Base-by-base conservation (phyloP, 1,139 yeast genomes). In the Yamadazyma atmosphaerica region DNA sequence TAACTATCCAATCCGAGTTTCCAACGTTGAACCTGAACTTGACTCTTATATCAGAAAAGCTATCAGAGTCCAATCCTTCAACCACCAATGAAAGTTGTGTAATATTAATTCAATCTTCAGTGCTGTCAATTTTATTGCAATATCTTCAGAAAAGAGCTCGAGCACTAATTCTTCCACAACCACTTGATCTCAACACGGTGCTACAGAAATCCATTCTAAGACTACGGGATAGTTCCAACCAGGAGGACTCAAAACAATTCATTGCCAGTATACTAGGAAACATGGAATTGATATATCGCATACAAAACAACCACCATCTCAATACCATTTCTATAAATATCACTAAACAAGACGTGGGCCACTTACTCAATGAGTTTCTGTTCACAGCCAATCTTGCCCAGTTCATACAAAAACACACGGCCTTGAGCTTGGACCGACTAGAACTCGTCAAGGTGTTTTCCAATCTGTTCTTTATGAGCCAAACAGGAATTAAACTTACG, bases 271-370 rank as follows among this genome's bases (percentile, higher is more conserved):
- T 38, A 9, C 17, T 41, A 4, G 57, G 54, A 11, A 50, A 55
- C 32, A 31, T 53, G 9, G 56, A 55, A 37, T 28, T 57, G 22
- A 46, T 51, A 1, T 52, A 49, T 33, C 5, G 30, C 34, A 14
- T 36, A 13, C 10, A 33, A 17, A 34, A 36, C 43, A 34, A 36
- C 44, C 41, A 44, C 21, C 49, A 51, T 34, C 44, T 63, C 19
- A 46, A 50, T 21, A 53, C 54, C 39, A 55, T 63, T 4, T 45
- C 52, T 7, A 43, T 63, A 3, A 56, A 52, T n/a, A 47, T 63
- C 2, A 62, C 64, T 3, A 42, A 45, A 17, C 35, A 37, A 6
- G 68, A 63, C 35, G 32, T 58, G 6, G 18, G 23, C 8, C 34
- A 43, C 8, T 36, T 57, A 23, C 31, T 44, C 2, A 39, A 38